Conservation (phyloP, 495 filamentous ascomycete genomes). For the Talaromyces nanjingensis region DNA sequence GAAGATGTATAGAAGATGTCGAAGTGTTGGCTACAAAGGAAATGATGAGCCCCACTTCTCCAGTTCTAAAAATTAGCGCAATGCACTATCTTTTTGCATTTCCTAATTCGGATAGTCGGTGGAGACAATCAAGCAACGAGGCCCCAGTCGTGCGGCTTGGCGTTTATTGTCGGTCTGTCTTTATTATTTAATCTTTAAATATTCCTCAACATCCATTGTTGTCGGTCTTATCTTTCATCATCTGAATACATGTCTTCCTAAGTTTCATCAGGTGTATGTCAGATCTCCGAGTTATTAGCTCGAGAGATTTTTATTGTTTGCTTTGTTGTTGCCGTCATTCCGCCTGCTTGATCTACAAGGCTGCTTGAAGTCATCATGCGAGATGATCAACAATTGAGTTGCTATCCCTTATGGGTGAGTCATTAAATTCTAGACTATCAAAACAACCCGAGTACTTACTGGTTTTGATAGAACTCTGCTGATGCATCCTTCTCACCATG, state of each 20-base stretch:
- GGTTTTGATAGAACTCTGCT: slow-evolving; percentile 33
- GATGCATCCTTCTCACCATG: slow-evolving; percentile 43
- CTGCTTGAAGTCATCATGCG: background rate
- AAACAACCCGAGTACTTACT: no score
- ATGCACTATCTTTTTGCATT: background rate
- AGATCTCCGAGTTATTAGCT: background rate
- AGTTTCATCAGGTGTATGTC: background rate
- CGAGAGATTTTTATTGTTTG: background rate
- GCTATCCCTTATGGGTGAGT: slow-evolving; percentile 3
- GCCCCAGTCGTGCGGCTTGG: background rate
- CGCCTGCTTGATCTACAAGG: no score
- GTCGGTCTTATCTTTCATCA: background rate
- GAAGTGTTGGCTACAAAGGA: background rate
- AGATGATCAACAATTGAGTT: background rate
- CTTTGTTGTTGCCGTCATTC: background rate
- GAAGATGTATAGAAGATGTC: background rate
- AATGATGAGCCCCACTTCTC: background rate
- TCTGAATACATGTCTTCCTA: background rate
- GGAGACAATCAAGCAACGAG: background rate
- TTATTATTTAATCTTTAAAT: background rate
- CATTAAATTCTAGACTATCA: background rate
- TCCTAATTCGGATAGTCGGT: background rate
- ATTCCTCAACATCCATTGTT: background rate
- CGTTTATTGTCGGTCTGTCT: background rate
- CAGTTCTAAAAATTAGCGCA: background rate